Percentiles rank a stretch among this genome's conserved stretches.
Evolutionary conservation across 1,284 basidiomycete genomes (phyloP).

Genomic region (Cryptococcus neoformans): DNA sequence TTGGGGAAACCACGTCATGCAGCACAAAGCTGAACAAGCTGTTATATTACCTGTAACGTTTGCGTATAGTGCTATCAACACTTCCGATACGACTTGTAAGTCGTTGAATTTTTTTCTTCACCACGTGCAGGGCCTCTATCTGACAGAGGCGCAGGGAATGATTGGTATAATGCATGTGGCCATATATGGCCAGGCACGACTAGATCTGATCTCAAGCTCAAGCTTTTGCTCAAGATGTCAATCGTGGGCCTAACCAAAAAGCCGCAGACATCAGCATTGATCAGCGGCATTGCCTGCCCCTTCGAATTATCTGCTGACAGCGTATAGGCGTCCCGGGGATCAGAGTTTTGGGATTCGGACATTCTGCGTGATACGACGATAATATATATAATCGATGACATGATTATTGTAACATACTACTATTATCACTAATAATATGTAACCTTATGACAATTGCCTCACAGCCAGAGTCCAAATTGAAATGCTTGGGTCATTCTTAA

Average conservation of each 20-base stretch:
- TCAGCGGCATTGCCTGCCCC: constrained; percentile 68
- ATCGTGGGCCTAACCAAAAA: constrained; percentile 66
- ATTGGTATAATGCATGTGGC: constrained; percentile 79
- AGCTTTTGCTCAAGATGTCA: constrained; percentile 62
- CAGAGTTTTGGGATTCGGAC: no score
- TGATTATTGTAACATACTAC: no score
- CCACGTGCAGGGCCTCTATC: not conserved
- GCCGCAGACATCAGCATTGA: constrained; percentile 57
- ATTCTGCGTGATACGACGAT: no score
- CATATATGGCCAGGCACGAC: constrained; percentile 55
- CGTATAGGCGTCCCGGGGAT: not conserved
- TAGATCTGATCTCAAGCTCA: constrained; percentile 67
- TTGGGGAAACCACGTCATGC: constrained; percentile 57
- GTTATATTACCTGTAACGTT: constrained; percentile 73
- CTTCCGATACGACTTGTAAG: constrained; percentile 75
- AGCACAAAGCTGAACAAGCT: constrained; percentile 61
- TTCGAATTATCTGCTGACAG: constrained; percentile 57
- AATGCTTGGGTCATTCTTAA: no score
- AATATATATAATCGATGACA: no score
- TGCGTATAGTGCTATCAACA: constrained; percentile 73
- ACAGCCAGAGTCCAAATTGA: no score
- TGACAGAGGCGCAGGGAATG: constrained; percentile 55
- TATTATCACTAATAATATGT: no score
- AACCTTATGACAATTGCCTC: no score
- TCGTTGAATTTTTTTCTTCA: constrained; percentile 6